Conservation (phyloP, 441 rosid species). For the Eutrema salsugineum region DNA sequence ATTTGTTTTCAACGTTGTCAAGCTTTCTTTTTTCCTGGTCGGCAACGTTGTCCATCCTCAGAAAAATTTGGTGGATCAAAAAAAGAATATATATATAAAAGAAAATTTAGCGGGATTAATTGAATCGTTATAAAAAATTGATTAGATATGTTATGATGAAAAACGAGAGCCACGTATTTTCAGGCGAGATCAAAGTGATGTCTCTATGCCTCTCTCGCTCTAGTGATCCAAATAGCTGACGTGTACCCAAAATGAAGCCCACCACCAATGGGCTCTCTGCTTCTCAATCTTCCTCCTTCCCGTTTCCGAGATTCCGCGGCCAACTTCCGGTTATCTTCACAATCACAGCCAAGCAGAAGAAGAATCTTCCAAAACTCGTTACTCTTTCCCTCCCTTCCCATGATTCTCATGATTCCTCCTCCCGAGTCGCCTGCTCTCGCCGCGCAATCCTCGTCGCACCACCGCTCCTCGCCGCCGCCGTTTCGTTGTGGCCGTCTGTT, state of each 20-base stretch:
- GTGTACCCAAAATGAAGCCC: conserved; percentile 30
- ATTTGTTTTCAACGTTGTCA: neutral
- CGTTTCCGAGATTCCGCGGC: conserved; percentile 30
- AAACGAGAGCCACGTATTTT: neutral
- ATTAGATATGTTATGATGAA: neutral
- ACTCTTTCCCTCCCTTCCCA: conserved; percentile 14
- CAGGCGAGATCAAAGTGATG: neutral
- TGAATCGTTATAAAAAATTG: neutral
- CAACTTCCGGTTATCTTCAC: conserved; percentile 21
- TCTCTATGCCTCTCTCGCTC: neutral
- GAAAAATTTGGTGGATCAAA: neutral
- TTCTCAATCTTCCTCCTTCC: conserved; percentile 8
- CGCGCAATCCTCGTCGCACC: conserved; percentile 51
- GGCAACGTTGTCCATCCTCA: neutral
- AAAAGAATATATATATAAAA: neutral
- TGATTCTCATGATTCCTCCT: neutral
- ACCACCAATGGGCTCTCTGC: conserved; percentile 24
- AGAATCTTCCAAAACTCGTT: neutral
- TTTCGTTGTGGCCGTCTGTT: conserved; percentile 29
- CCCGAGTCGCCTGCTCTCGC: conserved; percentile 23
- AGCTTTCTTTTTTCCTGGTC: neutral
- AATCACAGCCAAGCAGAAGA: conserved; percentile 5
- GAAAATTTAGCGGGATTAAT: neutral
- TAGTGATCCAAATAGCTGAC: conserved; percentile 25
- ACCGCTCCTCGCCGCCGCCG: conserved; percentile 45